A percentile compares a stretch with the other conserved stretches of the same genome.
Evolutionary conservation across 306 rosid genomes (phyloP).

Genomic region (Abrus precatorius): DNA sequence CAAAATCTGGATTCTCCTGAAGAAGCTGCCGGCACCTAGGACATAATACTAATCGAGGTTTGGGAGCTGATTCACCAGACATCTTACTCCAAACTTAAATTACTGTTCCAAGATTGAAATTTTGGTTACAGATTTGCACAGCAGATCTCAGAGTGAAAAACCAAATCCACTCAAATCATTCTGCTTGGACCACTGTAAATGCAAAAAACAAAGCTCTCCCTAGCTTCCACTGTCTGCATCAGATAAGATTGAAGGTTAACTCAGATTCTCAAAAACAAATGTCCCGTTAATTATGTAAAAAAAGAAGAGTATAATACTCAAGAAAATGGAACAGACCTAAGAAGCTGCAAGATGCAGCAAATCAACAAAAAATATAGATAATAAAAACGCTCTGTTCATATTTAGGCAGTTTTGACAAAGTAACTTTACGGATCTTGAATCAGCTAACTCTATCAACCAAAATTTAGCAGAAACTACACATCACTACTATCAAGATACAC

Average conservation of each 20-base stretch:
- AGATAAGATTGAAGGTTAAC: conserved; percentile 38
- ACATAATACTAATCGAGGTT: conserved; percentile 79
- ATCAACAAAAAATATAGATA: conserved; percentile 16
- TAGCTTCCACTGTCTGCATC: conserved; percentile 51
- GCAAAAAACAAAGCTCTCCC: conserved; percentile 22
- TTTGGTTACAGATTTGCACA: conserved; percentile 41
- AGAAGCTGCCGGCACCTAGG: conserved; percentile 82
- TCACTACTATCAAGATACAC: conserved; percentile 7
- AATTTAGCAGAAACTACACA: conserved; percentile 23
- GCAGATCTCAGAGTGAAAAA: conserved; percentile 38
- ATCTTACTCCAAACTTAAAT: conserved; percentile 54
- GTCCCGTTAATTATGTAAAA: not conserved
- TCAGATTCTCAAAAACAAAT: conserved; percentile 14
- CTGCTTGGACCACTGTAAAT: not conserved
- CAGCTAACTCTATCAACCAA: conserved; percentile 28
- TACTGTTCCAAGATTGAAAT: conserved; percentile 36
- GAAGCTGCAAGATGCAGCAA: conserved; percentile 20
- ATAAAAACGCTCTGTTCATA: not conserved
- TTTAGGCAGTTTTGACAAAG: conserved; percentile 21
- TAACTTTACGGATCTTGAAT: conserved; percentile 31
- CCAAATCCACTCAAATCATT: conserved; percentile 41
- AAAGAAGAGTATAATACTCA: conserved; percentile 6
- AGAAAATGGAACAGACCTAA: conserved; percentile 26
- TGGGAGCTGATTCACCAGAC: conserved; percentile 64
- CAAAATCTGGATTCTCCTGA: conserved; percentile 67